Base-by-base conservation (phyloP, 345 rosid genomes). In the Salix brachista region DNA sequence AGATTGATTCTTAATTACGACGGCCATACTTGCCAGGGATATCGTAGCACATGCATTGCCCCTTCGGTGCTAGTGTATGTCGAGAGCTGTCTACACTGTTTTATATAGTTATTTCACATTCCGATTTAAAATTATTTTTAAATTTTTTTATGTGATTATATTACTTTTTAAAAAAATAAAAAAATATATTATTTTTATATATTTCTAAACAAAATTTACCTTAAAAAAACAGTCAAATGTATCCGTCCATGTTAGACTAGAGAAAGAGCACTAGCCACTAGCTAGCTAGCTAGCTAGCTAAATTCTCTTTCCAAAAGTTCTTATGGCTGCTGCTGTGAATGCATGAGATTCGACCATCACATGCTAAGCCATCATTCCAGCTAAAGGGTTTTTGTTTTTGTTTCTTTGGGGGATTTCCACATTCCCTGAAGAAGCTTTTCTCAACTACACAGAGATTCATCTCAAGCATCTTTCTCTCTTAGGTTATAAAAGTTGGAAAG, bases 341-440 rank as follows among this genome's bases (percentile, higher is more conserved):
- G 50, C 67, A 36, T 52, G 70, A 73, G 73, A 79, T 74, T 77
- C 69, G 8, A 18, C 1, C 39, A 4, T 34, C 77, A 73, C 77
- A 73, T 79, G 81, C 77, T 68, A 56, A 34, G 42, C 42, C 69
- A 56, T 72, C 77, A 44, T 67, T 73, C 77, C 81, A 79, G 74
- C 81, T 44, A 73, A 2, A 54, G 17, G 60, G 6, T 42, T 30
- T 39, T 39, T 71, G 32, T 50, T 77, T 79, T 42, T 36, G 23
- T 12, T 56, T 71, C 70, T 46, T 23, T 32, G n/a, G 14, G 46
- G 67, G 17, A 14, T 4, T 44, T 44, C 50, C 13, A 44, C 13
- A 44, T 44, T 13, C 17, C 17, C 17, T 4, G 17, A 44, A 14
- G 50, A 44, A 44, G 50, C 16, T 12, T 44, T 13, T 44, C 0